Evolutionary conservation across 2,329 filamentous ascomycete genomes (phyloP), one percentile per base, ranked within the genome.

Genomic region (Bimuria novae-zelandiae): DNA sequence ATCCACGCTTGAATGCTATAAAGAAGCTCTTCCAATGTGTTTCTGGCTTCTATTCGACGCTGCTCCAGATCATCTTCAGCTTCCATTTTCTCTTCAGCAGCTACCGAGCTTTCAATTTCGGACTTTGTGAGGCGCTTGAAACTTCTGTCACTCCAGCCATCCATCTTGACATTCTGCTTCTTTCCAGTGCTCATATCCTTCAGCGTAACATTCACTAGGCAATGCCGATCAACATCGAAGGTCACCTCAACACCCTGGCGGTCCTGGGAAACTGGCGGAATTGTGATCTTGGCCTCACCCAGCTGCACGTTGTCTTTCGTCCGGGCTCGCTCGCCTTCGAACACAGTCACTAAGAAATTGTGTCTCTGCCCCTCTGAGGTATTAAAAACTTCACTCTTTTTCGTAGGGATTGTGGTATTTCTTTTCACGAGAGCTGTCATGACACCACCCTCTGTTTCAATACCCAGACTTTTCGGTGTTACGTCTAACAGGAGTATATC

Each of bases 111-210:
- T 30, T 36, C 30, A 25, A 51, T 12, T 19, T 43, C 17, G 23
- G 22, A 27, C n/a, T 51, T 44, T 11, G 8, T 21, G 30, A 51
- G 30, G 8, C 96, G 92, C 72, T 88, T 88, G 68, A 89, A 91
- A 48, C 96, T 87, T 76, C 92, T 91, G 62, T 92, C 92, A 86
- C 96, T 96, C 80, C 96, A 92, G 81, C 96, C 96, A 80, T 88
- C 96, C 75, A 96, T 96, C 65, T 92, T 96, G 77, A 96, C 96
- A 56, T 89, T 91, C 82, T 96, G 90, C 57, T 84, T 86, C 84
- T 96, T 96, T 77, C 92, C 92, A 67, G 92, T 96, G 73, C 90
- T 92, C 87, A 96, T 96, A 79, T 96, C 92, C 70, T 88, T 87
- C 63, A 92, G 92, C 60, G 89, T 89, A 59, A 96, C 92, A 82